Conservation (phyloP, 1,284 basidiomycete genomes). For the Moesziomyces sp. region DNA sequence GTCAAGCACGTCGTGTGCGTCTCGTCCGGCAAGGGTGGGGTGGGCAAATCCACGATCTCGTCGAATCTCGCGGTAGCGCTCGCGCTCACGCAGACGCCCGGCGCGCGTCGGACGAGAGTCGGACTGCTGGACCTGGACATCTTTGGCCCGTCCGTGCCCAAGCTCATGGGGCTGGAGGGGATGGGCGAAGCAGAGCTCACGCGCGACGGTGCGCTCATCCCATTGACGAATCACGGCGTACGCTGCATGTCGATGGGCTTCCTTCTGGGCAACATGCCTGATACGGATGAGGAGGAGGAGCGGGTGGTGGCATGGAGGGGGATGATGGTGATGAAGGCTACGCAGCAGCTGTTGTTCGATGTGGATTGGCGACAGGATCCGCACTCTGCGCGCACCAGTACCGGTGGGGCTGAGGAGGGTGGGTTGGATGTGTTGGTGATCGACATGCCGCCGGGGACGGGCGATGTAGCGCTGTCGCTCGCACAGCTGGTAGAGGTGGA, state of each 20-base stretch:
- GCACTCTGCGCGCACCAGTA: neutral
- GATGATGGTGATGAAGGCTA: constrained; percentile 98
- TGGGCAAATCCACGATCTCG: constrained; percentile 94
- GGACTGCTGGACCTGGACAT: constrained; percentile 94
- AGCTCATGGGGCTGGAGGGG: constrained; percentile 88
- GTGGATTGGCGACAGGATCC: constrained; percentile 80
- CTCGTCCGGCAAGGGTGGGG: constrained; percentile 94
- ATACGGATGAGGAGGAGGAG: constrained; percentile 16
- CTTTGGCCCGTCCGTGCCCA: constrained; percentile 95
- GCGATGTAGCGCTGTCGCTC: constrained; percentile 91
- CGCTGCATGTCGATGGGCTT: constrained; percentile 98
- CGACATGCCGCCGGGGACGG: constrained; percentile 97
- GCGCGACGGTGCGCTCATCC: constrained; percentile 75
- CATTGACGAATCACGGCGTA: constrained; percentile 87
- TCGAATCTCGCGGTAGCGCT: constrained; percentile 86
- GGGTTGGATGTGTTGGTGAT: constrained; percentile 85
- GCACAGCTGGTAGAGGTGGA: constrained; percentile 80
- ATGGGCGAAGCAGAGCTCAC: constrained; percentile 84
- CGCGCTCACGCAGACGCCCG: constrained; percentile 29
- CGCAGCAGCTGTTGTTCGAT: constrained; percentile 94
- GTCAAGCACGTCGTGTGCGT: constrained; percentile 80
- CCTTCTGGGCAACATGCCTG: constrained; percentile 65
- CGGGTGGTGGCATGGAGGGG: constrained; percentile 86
- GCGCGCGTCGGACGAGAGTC: constrained; percentile 71
- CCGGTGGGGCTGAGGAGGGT: neutral